A percentile compares a stretch with the other conserved stretches of the same genome.
These are phyloP conservation scores for Talaromyces sp. DNA, from an alignment of 2,329 filamentous ascomycete species.

Conservation along the genomic window DNA sequence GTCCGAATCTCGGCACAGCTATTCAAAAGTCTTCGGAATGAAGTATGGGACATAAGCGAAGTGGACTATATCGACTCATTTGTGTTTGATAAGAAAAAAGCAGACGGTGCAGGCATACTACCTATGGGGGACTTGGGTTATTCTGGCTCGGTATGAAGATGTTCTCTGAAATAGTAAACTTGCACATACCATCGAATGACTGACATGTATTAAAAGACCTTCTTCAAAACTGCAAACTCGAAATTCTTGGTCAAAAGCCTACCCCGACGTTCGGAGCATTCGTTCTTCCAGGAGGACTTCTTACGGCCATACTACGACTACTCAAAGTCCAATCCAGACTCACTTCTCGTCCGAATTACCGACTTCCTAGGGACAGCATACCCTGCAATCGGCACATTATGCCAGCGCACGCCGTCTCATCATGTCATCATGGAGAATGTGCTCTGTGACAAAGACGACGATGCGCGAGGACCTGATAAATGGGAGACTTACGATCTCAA, in stretches of 20 bases:
- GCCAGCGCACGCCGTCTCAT: constrained; percentile 63
- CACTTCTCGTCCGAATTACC: constrained; percentile 67
- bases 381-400: constrained; percentile 56
- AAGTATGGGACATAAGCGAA: constrained; percentile 54
- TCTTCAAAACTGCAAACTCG: constrained; percentile 65
- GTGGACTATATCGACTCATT: constrained; percentile 56
- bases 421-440: constrained; percentile 79
- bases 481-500: constrained; percentile 77
- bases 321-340: constrained; percentile 59
- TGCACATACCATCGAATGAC: not conserved
- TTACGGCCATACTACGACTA: constrained; percentile 63
- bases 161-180: not conserved
- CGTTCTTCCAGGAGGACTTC: constrained; percentile 66
- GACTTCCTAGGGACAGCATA: constrained; percentile 62
- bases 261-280: constrained; percentile 65
- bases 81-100: constrained; percentile 36
- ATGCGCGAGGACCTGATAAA: constrained; percentile 40
- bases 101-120: constrained; percentile 42
- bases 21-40: constrained; percentile 52
- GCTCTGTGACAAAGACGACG: constrained; percentile 55
- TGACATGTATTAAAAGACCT: constrained; percentile 50
- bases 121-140: constrained; percentile 68
- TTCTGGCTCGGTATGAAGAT: constrained; percentile 59
- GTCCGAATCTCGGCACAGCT: constrained; percentile 46
- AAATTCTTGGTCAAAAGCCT: constrained; percentile 70